A percentile compares a stretch with the other conserved stretches of the same genome.
These are phyloP conservation scores for Stagonosporopsis tanaceti DNA, from an alignment of 2,329 filamentous ascomycete genomes.

Conservation along the genomic window DNA sequence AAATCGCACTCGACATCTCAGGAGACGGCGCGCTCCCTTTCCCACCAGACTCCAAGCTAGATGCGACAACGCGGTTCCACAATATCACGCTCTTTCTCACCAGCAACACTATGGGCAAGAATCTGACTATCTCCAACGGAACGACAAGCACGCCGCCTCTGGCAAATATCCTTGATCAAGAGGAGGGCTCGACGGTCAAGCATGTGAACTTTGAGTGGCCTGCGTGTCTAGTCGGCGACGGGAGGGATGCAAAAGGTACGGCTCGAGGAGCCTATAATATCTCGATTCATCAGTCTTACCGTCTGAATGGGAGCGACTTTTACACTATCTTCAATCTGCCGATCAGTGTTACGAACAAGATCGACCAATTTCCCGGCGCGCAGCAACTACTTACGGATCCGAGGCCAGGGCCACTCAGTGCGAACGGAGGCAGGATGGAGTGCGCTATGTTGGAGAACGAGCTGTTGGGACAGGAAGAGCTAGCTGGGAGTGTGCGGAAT, in stretches of 20 bases:
- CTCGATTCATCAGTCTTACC: slow-evolving; percentile 75
- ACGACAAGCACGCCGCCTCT: slow-evolving; percentile 62
- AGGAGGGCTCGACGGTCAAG: slow-evolving; percentile 74
- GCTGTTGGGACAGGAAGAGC: slow-evolving; percentile 31
- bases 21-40: slow-evolving; percentile 70
- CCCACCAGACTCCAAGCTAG: slow-evolving; percentile 60
- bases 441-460: slow-evolving; percentile 42
- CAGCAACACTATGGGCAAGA: slow-evolving; percentile 68
- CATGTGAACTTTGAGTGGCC: slow-evolving; percentile 78
- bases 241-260: slow-evolving; percentile 54
- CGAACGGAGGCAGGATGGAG: slow-evolving; percentile 44
- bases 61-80: slow-evolving; percentile 65
- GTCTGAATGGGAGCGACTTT: slow-evolving; percentile 68
- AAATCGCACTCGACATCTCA: slow-evolving; percentile 72
- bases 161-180: slow-evolving; percentile 69
- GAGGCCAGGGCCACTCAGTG: slow-evolving; percentile 43
- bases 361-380: slow-evolving; percentile 52
- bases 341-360: slow-evolving; percentile 72
- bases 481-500: slow-evolving; percentile 45
- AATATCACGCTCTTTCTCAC: slow-evolving; percentile 74
- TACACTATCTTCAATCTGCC: slow-evolving; percentile 77
- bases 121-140: slow-evolving; percentile 73
- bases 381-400: slow-evolving; percentile 43
- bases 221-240: slow-evolving; percentile 70
- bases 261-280: slow-evolving; percentile 73